Base-by-base conservation (phyloP, 2,329 filamentous ascomycete genomes). In the Penicillium italicum region DNA sequence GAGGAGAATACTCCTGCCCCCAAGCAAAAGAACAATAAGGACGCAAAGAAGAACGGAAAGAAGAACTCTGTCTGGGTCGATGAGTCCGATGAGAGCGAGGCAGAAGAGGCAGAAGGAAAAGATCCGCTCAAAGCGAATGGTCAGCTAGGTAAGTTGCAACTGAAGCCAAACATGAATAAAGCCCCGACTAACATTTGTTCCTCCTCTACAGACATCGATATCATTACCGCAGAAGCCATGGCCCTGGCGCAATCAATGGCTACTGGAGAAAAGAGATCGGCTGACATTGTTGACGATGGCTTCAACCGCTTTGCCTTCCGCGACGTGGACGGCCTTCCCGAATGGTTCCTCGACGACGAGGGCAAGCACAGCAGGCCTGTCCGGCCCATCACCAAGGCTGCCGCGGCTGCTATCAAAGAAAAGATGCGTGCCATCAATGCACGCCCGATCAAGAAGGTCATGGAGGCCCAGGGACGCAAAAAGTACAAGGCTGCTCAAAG, bases 171-270 rank as follows among this genome's bases (percentile, higher is more conserved):
- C 66, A 63, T 33, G 67, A 22, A 22, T 37, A 11, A 26, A 50
- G 14, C 20, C 31, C 16, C 16, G 57, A 53, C 66, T 69, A 63
- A 70, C 61, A 53, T 46, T 11, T 24, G 16, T 22, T 34, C 24
- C 22, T 34, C 31, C 6, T 38, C 18, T 52, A 71, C 74, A 82
- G 92, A 97, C 70, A 96, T 99, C 75, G 91, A 97, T 72, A 97
- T 99, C 68, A 96, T 97, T 69, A 99, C 94, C n/a, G 94, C 91
- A 5, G 94, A 99, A 79, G 94, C 95, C 61, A 99, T 99, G 94
- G 95, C 93, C 0, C 82, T 99, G 16, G 95, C 94, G 0, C 94
- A 97, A 62, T 85, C 91, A 69, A 86, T 99, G 56, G 94, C 92
- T 4, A 91, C 88, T 0, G 93, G 93, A 42, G 83, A 93, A 70